A percentile compares a stretch with the other conserved stretches of the same genome.
These are phyloP conservation scores for Hymenoscyphus albidus DNA, from an alignment of 2,329 filamentous ascomycete species.

Conservation along the genomic window DNA sequence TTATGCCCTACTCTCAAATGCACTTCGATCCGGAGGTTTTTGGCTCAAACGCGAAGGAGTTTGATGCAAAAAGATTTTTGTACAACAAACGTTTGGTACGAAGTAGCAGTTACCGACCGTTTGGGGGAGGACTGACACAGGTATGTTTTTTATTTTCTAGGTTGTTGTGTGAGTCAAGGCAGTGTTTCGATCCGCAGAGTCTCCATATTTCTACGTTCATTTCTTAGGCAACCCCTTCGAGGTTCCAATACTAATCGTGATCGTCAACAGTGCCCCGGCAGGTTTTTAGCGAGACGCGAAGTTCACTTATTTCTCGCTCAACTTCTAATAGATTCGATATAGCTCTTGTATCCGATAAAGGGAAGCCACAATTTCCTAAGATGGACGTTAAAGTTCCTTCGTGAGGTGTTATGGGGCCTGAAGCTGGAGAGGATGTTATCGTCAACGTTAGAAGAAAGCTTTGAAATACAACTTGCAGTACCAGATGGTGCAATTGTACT, in stretches of 20 bases:
- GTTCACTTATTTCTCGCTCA: neutral
- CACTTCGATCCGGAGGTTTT: neutral
- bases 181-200: too few species aligned
- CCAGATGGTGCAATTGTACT: too few species aligned
- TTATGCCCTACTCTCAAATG: conserved; percentile 6
- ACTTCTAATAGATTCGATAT: neutral
- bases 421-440: neutral
- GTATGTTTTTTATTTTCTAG: too few species aligned
- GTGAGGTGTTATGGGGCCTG: neutral
- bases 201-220: too few species aligned
- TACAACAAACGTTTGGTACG: neutral
- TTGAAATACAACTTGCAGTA: too few species aligned
- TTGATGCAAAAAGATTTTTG: conserved; percentile 5
- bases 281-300: neutral
- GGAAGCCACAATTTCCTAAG: neutral
- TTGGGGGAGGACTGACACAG: neutral
- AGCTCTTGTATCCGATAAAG: neutral
- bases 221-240: too few species aligned
- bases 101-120: neutral
- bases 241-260: too few species aligned
- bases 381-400: neutral
- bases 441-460: neutral
- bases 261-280: neutral
- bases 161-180: too few species aligned
- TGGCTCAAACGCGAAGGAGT: neutral